Evolutionary conservation across 2,329 filamentous ascomycete genomes (phyloP).

Genomic region (Colletotrichum sp.): DNA sequence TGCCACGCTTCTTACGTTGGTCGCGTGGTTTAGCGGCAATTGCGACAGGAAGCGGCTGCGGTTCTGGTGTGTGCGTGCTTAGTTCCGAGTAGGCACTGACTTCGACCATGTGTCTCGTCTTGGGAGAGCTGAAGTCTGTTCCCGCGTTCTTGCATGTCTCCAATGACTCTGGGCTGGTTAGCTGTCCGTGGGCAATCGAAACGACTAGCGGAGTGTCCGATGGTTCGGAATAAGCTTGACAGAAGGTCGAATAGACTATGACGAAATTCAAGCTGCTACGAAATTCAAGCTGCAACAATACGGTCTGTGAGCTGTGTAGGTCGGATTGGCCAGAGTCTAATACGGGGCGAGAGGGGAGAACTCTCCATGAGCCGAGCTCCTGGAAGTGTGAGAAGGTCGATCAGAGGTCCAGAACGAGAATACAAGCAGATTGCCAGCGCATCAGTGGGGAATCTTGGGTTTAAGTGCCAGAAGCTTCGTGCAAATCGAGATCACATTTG

Average conservation of each 20-base stretch:
- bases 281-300: neutral
- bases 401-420: neutral
- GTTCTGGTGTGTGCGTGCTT: neutral
- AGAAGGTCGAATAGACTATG: neutral
- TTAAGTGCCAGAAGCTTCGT: neutral
- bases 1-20: neutral
- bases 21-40: slow-evolving; percentile 1
- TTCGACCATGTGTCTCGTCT: neutral
- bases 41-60: neutral
- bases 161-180: neutral
- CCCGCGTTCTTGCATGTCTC: neutral
- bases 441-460: slow-evolving; percentile 3
- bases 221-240: neutral
- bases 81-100: neutral
- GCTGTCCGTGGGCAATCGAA: neutral
- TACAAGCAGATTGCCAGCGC: neutral
- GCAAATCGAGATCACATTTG: neutral
- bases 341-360: neutral
- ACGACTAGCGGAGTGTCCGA: neutral
- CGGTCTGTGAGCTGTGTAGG: neutral
- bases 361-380: neutral
- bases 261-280: neutral
- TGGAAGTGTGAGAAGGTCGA: neutral
- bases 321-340: neutral
- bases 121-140: slow-evolving; percentile 1